phyloP scores from a whole-genome alignment of 352 stramenopile species.

The Globisporangium spiculum region DNA sequence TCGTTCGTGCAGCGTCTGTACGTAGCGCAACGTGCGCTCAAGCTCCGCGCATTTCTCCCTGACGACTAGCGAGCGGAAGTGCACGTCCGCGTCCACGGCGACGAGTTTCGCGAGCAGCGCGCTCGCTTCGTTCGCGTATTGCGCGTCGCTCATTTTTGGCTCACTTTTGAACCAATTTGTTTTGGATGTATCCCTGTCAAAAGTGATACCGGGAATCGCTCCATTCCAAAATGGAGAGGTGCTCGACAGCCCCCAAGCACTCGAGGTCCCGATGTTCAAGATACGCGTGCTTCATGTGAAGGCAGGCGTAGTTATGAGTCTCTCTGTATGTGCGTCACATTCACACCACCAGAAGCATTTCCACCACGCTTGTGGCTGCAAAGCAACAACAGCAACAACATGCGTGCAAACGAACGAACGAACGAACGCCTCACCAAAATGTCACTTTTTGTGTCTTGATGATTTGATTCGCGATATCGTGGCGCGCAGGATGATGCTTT shows the following conservation, averaged over 20 bases:
- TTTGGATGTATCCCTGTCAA: background rate
- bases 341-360: too few relatives aligned
- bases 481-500: background rate
- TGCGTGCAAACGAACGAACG: too few relatives aligned
- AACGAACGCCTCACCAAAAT: background rate
- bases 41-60: constrained; percentile 40
- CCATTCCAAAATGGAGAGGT: background rate
- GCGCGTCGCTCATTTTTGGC: constrained; percentile 1
- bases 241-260: too few relatives aligned
- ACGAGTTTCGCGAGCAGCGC: constrained; percentile 16
- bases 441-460: constrained; percentile 8
- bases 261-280: background rate
- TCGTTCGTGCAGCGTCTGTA: constrained; percentile 9
- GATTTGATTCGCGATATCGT: background rate
- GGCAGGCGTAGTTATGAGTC: background rate
- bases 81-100: constrained; percentile 31
- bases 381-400: background rate
- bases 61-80: constrained; percentile 29
- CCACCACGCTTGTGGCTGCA: too few relatives aligned
- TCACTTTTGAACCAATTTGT: background rate
- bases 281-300: background rate
- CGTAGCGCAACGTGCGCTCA: constrained; percentile 24
- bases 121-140: constrained; percentile 2
- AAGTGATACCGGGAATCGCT: background rate
- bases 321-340: too few relatives aligned